Base-by-base conservation (phyloP, 495 filamentous ascomycete species). In the Lophiostoma macrostomum region DNA sequence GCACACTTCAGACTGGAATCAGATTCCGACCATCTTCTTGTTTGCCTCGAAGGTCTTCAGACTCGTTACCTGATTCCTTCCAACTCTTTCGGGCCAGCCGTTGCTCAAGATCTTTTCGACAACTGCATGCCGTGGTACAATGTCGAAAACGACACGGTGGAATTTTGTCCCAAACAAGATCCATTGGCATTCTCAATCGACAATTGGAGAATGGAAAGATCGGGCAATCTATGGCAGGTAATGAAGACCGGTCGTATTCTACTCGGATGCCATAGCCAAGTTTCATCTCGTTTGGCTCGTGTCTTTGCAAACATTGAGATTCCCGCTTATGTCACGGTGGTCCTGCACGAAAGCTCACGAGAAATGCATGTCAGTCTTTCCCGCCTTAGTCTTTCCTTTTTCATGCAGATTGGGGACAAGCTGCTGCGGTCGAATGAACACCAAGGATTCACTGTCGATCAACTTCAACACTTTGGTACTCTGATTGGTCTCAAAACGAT, bases 61-160 rank as follows among this genome's bases (percentile, higher is more conserved):
- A 45, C 49, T 0, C 68, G 69, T 4, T 76, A 84, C 58, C 56
- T 79, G 0, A 50, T 85, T 6, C 76, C 80, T 0, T 29, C 50
- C 4, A 11, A 60, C 10, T 32, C 72, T 12, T 69, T 85, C 5
- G 12, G 18, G 0, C 60, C 53, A 0, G 74, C 73, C 39, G 65
- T 85, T 11, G 78, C 83, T 7, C 35, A 14, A 0, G 48, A 64
- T 1, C 73, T 85, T 18, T 48, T 77, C 3, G 39, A 72, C 8
- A 56, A 77, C 20, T 79, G 70, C 49, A 61, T 75, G 0, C 82
- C 85, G 52, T 86, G 83, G 82, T 56, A 85, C 3, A 65, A 83
- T 39, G 5, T 81, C 3, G 42, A 51, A 3, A 72, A 66, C 0
- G 56, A 65, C 0, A 34, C 49, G 1, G 42, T 85, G 2, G 77